Evolutionary conservation across 2,329 filamentous ascomycete genomes (phyloP).

Genomic region (Keithomyces neogunnii): DNA sequence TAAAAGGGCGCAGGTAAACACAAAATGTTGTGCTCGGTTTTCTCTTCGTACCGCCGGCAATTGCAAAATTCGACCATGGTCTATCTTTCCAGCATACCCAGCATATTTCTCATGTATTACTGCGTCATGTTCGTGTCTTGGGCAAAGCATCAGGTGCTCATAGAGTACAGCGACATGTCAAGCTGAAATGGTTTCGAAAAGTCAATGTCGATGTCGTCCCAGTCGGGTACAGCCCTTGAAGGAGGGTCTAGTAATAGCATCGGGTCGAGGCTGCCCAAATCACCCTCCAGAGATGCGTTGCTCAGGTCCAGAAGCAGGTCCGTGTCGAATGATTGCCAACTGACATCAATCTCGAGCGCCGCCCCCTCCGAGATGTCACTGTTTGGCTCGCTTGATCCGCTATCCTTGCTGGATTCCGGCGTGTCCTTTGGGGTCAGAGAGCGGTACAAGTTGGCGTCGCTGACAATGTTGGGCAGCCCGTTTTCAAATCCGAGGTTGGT

Average conservation of each 20-base stretch:
- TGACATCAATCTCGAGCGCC: conserved; percentile 42
- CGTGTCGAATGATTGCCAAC: conserved; percentile 41
- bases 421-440: conserved; percentile 54
- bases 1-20: neutral
- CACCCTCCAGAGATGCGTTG: conserved; percentile 18
- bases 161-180: conserved; percentile 32
- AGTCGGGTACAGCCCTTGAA: conserved; percentile 22
- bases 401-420: conserved; percentile 55
- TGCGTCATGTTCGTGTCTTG: conserved; percentile 12
- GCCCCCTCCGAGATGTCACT: conserved; percentile 52
- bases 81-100: neutral
- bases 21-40: neutral
- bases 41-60: neutral
- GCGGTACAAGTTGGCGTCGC: conserved; percentile 45
- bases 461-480: conserved; percentile 35
- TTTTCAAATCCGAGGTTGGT: conserved; percentile 25
- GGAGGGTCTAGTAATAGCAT: conserved; percentile 18
- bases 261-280: conserved; percentile 19
- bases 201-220: conserved; percentile 43
- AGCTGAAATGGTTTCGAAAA: conserved; percentile 46
- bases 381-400: conserved; percentile 49
- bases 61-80: neutral
- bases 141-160: conserved; percentile 9
- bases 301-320: conserved; percentile 36
- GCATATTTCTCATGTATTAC: neutral